These are phyloP conservation scores for Penicillium chermesinum DNA, from an alignment of 495 filamentous ascomycete species.

Conservation along the genomic window DNA sequence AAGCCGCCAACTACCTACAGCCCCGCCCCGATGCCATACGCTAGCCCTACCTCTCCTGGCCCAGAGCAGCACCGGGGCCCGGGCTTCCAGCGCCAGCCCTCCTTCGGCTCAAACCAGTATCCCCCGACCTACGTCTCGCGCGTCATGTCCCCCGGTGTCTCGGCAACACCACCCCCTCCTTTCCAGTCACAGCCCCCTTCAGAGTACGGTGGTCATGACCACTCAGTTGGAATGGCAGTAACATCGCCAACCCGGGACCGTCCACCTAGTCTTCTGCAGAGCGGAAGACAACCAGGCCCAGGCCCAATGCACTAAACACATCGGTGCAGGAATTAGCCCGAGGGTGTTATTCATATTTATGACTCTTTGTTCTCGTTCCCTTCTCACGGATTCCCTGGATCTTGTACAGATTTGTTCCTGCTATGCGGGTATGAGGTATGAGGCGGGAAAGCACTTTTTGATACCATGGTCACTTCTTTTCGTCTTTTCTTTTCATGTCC, in stretches of 20 bases:
- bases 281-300: slow-evolving; percentile 34
- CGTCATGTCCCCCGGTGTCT: slow-evolving; percentile 20
- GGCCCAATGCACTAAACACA: too few relatives aligned
- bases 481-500: neutral
- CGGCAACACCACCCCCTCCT: slow-evolving; percentile 32
- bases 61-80: slow-evolving; percentile 1
- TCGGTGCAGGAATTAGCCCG: too few relatives aligned
- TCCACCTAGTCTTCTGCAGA: slow-evolving; percentile 42
- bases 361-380: neutral
- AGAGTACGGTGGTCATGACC: slow-evolving; percentile 14
- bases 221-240: neutral
- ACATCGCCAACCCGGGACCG: slow-evolving; percentile 13
- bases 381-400: neutral
- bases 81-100: slow-evolving; percentile 27
- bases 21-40: slow-evolving; percentile 13
- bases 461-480: slow-evolving; percentile 6
- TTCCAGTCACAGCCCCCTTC: slow-evolving; percentile 24
- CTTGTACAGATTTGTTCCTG: neutral
- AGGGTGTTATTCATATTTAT: too few relatives aligned
- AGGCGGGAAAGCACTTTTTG: slow-evolving; percentile 3
- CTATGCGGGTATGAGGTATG: neutral
- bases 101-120: slow-evolving; percentile 26
- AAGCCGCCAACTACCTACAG: slow-evolving; percentile 19
- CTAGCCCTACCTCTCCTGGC: slow-evolving; percentile 7
- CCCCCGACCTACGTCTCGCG: slow-evolving; percentile 26